These are phyloP conservation scores for Taphrina deformans DNA, from an alignment of 1,139 yeast genomes.

Conservation along the genomic window DNA sequence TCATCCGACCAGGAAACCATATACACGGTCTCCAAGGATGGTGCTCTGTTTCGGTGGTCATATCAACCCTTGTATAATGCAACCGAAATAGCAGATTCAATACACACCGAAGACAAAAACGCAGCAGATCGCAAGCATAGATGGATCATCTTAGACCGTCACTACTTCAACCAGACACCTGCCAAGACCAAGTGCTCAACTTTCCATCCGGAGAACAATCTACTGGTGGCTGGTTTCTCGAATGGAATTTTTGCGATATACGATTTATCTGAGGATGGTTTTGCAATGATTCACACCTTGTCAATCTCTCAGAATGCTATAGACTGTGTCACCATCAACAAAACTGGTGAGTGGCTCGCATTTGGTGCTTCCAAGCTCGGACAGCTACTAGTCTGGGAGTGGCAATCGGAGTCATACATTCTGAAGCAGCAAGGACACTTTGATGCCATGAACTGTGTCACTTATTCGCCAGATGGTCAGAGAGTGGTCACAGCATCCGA, in stretches of 20 bases:
- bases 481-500: conserved; percentile 91
- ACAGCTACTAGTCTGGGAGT: conserved; percentile 93
- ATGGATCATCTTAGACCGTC: conserved; percentile 83
- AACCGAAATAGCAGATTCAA: conserved; percentile 41
- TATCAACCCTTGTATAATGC: conserved; percentile 51
- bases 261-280: conserved; percentile 67
- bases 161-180: conserved; percentile 64
- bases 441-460: conserved; percentile 78
- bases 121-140: conserved; percentile 42
- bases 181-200: conserved; percentile 77
- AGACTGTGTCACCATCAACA: conserved; percentile 74
- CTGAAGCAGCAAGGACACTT: conserved; percentile 96
- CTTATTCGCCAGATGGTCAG: conserved; percentile 94
- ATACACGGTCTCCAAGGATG: conserved; percentile 90
- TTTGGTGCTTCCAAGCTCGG: conserved; percentile 90
- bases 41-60: conserved; percentile 92
- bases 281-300: conserved; percentile 76
- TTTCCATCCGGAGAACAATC: conserved; percentile 69
- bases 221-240: conserved; percentile 84
- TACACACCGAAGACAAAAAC: conserved; percentile 35
- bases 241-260: conserved; percentile 93
- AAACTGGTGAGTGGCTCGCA: conserved; percentile 94
- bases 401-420: conserved; percentile 97
- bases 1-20: conserved; percentile 72
- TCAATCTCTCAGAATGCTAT: conserved; percentile 92